A percentile compares a stretch with the other conserved stretches of the same genome.
Conservation (phyloP, 1,284 basidiomycete genomes). For the Rhodotorula sp. region DNA sequence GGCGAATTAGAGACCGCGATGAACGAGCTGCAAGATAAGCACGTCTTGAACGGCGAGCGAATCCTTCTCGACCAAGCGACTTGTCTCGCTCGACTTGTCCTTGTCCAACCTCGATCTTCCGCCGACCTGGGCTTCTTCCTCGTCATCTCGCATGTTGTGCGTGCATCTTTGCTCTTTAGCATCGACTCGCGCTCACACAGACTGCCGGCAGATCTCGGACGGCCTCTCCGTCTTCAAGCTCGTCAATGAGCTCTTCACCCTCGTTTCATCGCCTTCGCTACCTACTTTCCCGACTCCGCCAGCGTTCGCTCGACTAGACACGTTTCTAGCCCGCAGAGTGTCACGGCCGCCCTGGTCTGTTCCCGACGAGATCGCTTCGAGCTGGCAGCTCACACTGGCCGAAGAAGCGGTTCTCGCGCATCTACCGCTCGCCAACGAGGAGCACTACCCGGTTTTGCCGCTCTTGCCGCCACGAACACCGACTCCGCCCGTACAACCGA, state of each 20-base stretch:
- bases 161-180: neutral
- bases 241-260: constrained; percentile 21
- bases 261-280: neutral
- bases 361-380: neutral
- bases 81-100: constrained; percentile 22
- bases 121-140: constrained; percentile 19
- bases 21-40: neutral
- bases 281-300: neutral
- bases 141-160: constrained; percentile 30
- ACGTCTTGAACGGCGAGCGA: constrained; percentile 23
- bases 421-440: constrained; percentile 24
- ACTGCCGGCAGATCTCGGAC: constrained; percentile 29
- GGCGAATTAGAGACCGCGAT: neutral
- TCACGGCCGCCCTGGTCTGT: rapidly evolving
- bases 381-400: neutral
- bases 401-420: neutral
- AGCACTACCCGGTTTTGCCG: constrained; percentile 14
- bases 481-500: neutral
- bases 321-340: neutral
- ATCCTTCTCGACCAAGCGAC: constrained; percentile 5
- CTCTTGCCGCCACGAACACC: neutral
- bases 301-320: neutral
- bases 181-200: neutral
- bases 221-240: constrained; percentile 27
- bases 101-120: neutral